Conservation (phyloP, 306 rosid species). For the Dalbergia cultrata region DNA sequence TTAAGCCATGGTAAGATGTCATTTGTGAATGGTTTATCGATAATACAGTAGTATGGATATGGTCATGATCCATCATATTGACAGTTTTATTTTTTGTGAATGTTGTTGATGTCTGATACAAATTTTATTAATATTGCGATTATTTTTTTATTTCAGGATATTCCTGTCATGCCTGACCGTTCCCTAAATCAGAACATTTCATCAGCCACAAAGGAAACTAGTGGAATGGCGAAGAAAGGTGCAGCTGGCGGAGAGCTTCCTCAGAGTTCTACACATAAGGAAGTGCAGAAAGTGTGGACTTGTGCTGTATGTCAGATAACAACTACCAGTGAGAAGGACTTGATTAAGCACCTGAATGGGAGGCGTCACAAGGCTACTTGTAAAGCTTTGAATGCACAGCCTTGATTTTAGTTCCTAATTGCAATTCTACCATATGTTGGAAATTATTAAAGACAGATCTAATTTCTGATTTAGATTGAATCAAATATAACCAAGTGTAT, state of each 20-base stretch:
- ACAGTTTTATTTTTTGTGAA: neutral
- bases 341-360: slow-evolving; percentile 47
- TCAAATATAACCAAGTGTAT: too few species aligned
- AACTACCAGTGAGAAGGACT: too few species aligned
- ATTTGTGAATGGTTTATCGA: too few species aligned
- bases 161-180: slow-evolving; percentile 10
- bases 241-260: slow-evolving; percentile 37
- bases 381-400: slow-evolving; percentile 53
- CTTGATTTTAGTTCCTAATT: too few species aligned
- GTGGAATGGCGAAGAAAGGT: neutral
- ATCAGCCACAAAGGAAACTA: neutral
- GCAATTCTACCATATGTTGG: too few species aligned
- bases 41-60: too few species aligned
- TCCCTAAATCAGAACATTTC: slow-evolving; percentile 30
- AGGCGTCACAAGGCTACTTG: slow-evolving; percentile 44
- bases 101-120: neutral
- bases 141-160: slow-evolving; percentile 48
- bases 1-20: too few species aligned
- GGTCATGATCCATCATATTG: slow-evolving; percentile 1
- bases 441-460: too few species aligned
- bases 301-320: slow-evolving; percentile 57
- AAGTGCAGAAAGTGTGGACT: slow-evolving; percentile 60
- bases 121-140: slow-evolving; percentile 15
- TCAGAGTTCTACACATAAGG: slow-evolving; percentile 27
- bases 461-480: too few species aligned